A percentile compares a stretch with the other conserved stretches of the same genome.
Conservation (phyloP, 2,329 filamentous ascomycete genomes). For the Keithomyces neogunnii region DNA sequence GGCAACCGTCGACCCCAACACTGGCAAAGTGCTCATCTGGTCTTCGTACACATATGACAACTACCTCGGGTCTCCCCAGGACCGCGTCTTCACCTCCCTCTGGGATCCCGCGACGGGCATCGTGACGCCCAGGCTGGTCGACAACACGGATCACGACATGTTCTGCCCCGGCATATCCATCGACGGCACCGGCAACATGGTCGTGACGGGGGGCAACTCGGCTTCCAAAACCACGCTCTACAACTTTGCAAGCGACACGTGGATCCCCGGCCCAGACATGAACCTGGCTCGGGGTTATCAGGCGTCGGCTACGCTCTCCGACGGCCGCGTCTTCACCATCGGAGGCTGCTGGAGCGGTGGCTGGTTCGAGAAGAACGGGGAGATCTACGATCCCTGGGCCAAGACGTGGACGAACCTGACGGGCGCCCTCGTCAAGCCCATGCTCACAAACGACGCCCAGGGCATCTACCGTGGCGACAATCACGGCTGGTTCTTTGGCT, state of each 20-base stretch:
- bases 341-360: conserved; percentile 46
- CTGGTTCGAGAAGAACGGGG: conserved; percentile 43
- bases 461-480: conserved; percentile 37
- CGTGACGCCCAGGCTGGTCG: conserved; percentile 19
- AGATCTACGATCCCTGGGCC: conserved; percentile 38
- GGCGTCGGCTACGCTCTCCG: conserved; percentile 36
- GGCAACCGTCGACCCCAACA: conserved; percentile 4
- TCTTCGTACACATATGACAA: conserved; percentile 9
- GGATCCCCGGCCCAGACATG: conserved; percentile 33
- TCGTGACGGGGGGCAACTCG: conserved; percentile 46
- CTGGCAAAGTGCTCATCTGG: conserved; percentile 6
- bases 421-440: conserved; percentile 34
- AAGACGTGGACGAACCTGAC: conserved; percentile 38
- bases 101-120: conserved; percentile 10
- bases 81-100: conserved; percentile 10
- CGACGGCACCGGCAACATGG: conserved; percentile 36
- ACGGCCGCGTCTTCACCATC: conserved; percentile 49
- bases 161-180: conserved; percentile 42
- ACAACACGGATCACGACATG: conserved; percentile 43
- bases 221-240: conserved; percentile 40
- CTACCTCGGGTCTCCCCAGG: conserved; percentile 6
- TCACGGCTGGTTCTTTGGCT: conserved; percentile 9
- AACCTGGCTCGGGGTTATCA: conserved; percentile 43
- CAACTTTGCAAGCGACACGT: conserved; percentile 27
- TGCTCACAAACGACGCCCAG: conserved; percentile 40